Percentiles rank a stretch among this genome's conserved stretches.
phyloP scores from a whole-genome alignment of 169 alveolate genomes.

The Theileria sp. region DNA sequence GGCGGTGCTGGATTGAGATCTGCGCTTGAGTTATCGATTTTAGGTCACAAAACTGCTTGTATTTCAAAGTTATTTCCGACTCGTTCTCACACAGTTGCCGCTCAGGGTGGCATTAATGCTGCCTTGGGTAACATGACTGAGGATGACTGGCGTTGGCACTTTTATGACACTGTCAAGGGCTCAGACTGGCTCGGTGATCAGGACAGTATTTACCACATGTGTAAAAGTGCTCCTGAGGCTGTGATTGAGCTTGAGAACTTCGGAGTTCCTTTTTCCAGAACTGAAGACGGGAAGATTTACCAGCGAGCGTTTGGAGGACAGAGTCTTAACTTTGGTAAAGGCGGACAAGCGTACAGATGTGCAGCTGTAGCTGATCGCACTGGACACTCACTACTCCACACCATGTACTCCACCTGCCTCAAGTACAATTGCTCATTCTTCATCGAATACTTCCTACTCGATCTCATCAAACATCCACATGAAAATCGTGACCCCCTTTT shows the following conservation, averaged over 20 bases:
- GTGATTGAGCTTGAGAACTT: slow-evolving; percentile 93
- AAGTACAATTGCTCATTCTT: slow-evolving; percentile 91
- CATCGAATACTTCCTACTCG: slow-evolving; percentile 95
- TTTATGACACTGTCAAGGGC: slow-evolving; percentile 97
- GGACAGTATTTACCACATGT: slow-evolving; percentile 97
- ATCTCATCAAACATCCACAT: slow-evolving; percentile 84
- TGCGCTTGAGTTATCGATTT: slow-evolving; percentile 88
- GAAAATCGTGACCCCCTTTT: slow-evolving; percentile 9
- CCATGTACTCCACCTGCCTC: slow-evolving; percentile 91
- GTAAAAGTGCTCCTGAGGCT: slow-evolving; percentile 93
- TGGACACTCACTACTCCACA: slow-evolving; percentile 97
- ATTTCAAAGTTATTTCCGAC: slow-evolving; percentile 95
- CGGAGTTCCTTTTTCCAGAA: slow-evolving; percentile 96
- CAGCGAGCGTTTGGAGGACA: slow-evolving; percentile 99
- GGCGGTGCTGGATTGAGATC: slow-evolving; percentile 99
- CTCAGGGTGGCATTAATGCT: slow-evolving; percentile 82
- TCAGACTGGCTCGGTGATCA: slow-evolving; percentile 99
- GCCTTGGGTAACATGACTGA: slow-evolving; percentile 90
- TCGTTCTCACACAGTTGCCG: slow-evolving; percentile 98
- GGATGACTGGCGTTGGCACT: slow-evolving; percentile 99
- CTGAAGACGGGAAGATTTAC: slow-evolving; percentile 90
- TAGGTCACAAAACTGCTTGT: slow-evolving; percentile 89
- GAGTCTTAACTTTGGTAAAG: slow-evolving; percentile 92
- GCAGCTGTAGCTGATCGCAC: slow-evolving; percentile 99
- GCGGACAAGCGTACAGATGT: slow-evolving; percentile 97